A percentile compares a stretch with the other conserved stretches of the same genome.
Evolutionary conservation across 1,284 basidiomycete species (phyloP).

Genomic region (Ustilago tritici): DNA sequence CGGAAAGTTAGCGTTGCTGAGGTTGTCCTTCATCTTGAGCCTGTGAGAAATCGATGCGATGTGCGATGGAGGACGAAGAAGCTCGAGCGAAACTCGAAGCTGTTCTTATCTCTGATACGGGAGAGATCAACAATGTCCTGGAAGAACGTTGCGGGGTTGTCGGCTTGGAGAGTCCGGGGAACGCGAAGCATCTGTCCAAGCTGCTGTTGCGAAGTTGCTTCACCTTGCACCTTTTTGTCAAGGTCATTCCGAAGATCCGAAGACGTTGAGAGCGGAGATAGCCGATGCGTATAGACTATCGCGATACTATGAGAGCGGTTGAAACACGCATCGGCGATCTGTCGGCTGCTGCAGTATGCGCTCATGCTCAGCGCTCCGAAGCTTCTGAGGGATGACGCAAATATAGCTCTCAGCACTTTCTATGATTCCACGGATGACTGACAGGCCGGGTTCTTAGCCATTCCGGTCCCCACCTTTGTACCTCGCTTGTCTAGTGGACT

Average conservation of each 20-base stretch:
- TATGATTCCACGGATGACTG: background rate
- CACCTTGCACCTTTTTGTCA: background rate
- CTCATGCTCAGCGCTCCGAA: background rate
- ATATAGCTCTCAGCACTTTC: constrained; percentile 10
- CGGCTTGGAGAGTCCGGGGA: constrained; percentile 7
- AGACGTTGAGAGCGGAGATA: constrained; percentile 40
- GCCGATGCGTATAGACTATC: constrained; percentile 12
- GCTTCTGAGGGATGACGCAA: constrained; percentile 1
- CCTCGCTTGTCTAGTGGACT: too few species aligned
- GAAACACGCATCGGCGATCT: constrained; percentile 3
- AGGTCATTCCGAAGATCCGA: constrained; percentile 41
- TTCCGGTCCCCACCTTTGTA: too few species aligned
- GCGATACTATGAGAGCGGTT: background rate
- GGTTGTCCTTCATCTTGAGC: constrained; percentile 55
- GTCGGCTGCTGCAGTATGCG: constrained; percentile 12
- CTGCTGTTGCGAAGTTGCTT: background rate
- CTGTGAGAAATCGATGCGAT: background rate
- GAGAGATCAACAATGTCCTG: background rate
- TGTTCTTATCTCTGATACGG: background rate
- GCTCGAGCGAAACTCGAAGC: background rate
- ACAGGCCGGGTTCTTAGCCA: background rate
- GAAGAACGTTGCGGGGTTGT: constrained; percentile 16
- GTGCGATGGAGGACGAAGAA: background rate
- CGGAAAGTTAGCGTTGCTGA: constrained; percentile 61
- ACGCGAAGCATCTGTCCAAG: constrained; percentile 4